Percentiles rank a stretch among this genome's conserved stretches.
phyloP scores from a whole-genome alignment of 306 rosid species.

The Cicer chorassanicum region DNA sequence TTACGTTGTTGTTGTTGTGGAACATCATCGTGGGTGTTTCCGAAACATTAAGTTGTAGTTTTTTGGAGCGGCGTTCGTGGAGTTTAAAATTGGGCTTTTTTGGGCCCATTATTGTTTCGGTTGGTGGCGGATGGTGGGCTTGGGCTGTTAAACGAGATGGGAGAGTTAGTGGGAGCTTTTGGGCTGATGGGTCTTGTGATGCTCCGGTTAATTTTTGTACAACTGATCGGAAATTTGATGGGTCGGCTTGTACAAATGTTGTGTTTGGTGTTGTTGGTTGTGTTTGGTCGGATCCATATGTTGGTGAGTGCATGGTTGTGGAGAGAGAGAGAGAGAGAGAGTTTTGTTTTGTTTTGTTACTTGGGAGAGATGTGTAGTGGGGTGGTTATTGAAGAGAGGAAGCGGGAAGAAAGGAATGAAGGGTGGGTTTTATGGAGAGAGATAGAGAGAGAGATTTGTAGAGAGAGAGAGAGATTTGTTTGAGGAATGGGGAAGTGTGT shows the following conservation, averaged over 20 bases:
- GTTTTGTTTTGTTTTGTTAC: background rate
- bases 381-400: conserved; percentile 19
- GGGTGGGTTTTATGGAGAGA: background rate
- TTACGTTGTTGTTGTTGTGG: background rate
- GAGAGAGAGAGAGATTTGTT: conserved; percentile 22
- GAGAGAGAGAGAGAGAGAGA: conserved; percentile 23
- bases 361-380: background rate
- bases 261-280: conserved; percentile 69
- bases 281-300: conserved; percentile 58
- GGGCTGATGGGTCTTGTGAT: conserved; percentile 62
- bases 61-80: conserved; percentile 84
- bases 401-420: conserved; percentile 52
- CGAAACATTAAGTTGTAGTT: conserved; percentile 60
- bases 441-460: background rate
- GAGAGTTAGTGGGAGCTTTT: conserved; percentile 66
- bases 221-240: conserved; percentile 74
- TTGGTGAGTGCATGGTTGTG: conserved; percentile 50
- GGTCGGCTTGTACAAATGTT: conserved; percentile 85
- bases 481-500: conserved; percentile 24
- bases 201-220: conserved; percentile 94
- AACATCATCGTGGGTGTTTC: conserved; percentile 22
- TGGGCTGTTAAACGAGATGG: conserved; percentile 56
- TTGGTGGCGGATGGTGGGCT: conserved; percentile 36
- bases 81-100: conserved; percentile 70
- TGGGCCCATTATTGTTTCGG: conserved; percentile 52